Conservation (phyloP, 306 rosid species). For the Rosa lucieae region DNA sequence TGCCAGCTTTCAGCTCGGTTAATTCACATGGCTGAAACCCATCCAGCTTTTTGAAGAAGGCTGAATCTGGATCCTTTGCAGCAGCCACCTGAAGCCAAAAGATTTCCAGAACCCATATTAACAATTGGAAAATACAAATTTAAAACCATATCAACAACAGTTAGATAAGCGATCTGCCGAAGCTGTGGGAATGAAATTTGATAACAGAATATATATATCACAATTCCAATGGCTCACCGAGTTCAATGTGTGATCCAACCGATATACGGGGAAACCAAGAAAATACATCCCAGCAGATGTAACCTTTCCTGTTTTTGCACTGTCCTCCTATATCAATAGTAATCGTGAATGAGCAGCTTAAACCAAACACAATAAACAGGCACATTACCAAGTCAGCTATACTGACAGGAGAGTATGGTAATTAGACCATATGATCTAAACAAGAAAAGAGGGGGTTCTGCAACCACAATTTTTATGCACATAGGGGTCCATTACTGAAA, state of each 20-base stretch:
- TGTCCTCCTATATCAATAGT: slow-evolving; percentile 69
- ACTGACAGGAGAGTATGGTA: neutral
- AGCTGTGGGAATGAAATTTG: neutral
- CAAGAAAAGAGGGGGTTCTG: neutral
- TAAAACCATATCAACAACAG: slow-evolving; percentile 9
- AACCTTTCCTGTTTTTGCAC: slow-evolving; percentile 79
- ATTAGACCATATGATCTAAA: neutral
- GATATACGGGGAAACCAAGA: slow-evolving; percentile 97
- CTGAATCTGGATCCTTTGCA: slow-evolving; percentile 95
- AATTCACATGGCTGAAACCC: slow-evolving; percentile 97
- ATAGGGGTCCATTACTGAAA: neutral
- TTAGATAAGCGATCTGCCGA: neutral
- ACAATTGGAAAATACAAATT: slow-evolving; percentile 7
- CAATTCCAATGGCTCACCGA: slow-evolving; percentile 56
- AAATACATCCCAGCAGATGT: slow-evolving; percentile 98
- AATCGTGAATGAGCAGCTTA: slow-evolving; percentile 15
- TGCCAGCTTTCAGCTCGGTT: slow-evolving; percentile 87
- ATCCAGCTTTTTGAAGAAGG: slow-evolving; percentile 86
- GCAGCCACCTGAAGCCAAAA: slow-evolving; percentile 59
- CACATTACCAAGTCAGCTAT: neutral
- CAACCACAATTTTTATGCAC: neutral
- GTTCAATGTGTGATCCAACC: slow-evolving; percentile 74
- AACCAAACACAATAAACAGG: slow-evolving; percentile 26
- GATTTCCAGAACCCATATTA: slow-evolving; percentile 29
- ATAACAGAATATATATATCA: slow-evolving; percentile 8